Conservation (phyloP, 306 rosid species). For the Fragaria ananassa region DNA sequence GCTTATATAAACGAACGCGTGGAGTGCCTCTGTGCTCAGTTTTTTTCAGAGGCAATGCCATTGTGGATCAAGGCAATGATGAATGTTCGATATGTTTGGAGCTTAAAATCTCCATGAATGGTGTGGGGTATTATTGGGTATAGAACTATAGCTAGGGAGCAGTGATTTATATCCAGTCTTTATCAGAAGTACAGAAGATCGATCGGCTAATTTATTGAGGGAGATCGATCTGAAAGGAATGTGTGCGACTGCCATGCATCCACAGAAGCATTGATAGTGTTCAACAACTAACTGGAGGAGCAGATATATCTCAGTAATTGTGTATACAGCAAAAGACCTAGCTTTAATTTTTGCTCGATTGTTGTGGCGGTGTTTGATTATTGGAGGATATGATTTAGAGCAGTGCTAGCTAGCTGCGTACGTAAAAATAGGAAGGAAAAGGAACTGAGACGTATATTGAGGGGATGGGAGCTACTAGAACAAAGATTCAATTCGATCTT, state of each 20-base stretch:
- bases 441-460: background rate
- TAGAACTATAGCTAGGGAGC: background rate
- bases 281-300: background rate
- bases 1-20: background rate
- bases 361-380: background rate
- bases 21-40: background rate
- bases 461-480: background rate
- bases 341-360: background rate
- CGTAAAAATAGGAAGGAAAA: background rate
- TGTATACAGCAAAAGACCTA: background rate
- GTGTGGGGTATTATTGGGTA: background rate
- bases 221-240: background rate
- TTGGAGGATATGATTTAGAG: background rate
- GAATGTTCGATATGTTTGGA: background rate
- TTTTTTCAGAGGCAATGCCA: background rate
- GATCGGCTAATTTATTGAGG: background rate
- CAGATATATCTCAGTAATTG: background rate
- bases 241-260: background rate
- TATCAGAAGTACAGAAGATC: background rate
- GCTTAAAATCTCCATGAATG: constrained; percentile 14
- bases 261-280: background rate
- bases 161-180: background rate
- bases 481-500: background rate
- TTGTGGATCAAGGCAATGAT: background rate
- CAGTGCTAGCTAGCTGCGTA: background rate